Evolutionary conservation across 495 filamentous ascomycete genomes (phyloP).

Genomic region (Penicillium pulvis): DNA sequence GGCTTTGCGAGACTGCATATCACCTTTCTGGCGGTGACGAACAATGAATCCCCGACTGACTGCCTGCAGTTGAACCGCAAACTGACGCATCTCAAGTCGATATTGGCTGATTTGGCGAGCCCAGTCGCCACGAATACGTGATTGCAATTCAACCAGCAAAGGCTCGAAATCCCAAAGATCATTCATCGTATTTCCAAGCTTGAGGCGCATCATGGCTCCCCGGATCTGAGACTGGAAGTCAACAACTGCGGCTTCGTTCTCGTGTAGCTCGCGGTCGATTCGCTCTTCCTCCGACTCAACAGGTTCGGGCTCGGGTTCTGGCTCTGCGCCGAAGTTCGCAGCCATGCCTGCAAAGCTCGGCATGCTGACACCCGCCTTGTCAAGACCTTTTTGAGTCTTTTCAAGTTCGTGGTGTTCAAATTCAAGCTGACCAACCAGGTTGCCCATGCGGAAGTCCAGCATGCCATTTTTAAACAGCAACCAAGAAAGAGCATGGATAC

Average conservation of each 20-base stretch:
- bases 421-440: conserved; percentile 93
- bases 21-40: conserved; percentile 60
- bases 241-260: conserved; percentile 67
- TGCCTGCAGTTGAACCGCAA: conserved; percentile 77
- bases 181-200: conserved; percentile 82
- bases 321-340: conserved; percentile 88
- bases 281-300: conserved; percentile 88
- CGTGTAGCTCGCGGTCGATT: conserved; percentile 78
- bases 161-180: conserved; percentile 87
- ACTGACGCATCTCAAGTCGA: conserved; percentile 73
- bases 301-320: conserved; percentile 66
- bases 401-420: conserved; percentile 98
- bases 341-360: conserved; percentile 97
- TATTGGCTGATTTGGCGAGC: conserved; percentile 76
- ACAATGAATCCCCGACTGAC: conserved; percentile 76
- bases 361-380: conserved; percentile 93
- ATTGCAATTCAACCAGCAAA: conserved; percentile 76
- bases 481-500: conserved; percentile 96
- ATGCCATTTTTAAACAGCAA: conserved; percentile 92
- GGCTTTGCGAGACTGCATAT: conserved; percentile 67
- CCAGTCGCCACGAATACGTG: conserved; percentile 78
- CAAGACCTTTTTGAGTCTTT: conserved; percentile 92
- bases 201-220: conserved; percentile 75
- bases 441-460: conserved; percentile 95
- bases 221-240: conserved; percentile 89